Evolutionary conservation across 2,329 filamentous ascomycete genomes (phyloP), one percentile per base, ranked within the genome.

Genomic region (Claviceps quebecensis): DNA sequence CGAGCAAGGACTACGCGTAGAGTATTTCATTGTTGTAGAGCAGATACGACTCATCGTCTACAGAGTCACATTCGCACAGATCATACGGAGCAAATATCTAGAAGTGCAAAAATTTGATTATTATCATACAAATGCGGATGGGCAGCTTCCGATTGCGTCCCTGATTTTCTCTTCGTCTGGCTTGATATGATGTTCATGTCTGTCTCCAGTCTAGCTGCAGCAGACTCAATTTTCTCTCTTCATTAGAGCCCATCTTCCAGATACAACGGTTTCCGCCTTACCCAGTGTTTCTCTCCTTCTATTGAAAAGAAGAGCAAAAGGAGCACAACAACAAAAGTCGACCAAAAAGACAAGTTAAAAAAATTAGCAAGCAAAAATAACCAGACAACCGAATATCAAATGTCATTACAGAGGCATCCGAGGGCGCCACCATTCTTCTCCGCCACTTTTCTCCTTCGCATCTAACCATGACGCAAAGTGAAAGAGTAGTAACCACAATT

Each of bases 41-140:
- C 14, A 16, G 13, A 34, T 34, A 34, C 29, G 5, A 26, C 16
- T n/a, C 22, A 14, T 23, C 3, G 16, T 16, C 11, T 22, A 5
- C 19, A 43, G 23, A 36, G 9, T 34, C 29, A 29, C 26, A 34
- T 8, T 34, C 29, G 29, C 11, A 29, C 3, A 34, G 1, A 34
- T 11, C 9, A 34, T 34, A 11, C 11, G 29, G 29, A 34, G 34
- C 4, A 38, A 38, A 17, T 23, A 23, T 19, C 11, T 22, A 38
- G 22, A 9, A 45, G 29, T n/a, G 43, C 36, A 48, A 26, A 29
- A 51, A 41, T 7, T 53, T 44, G 44, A 48, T 47, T 50, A 50
- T 41, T 50, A 51, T 68, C 53, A 51, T 52, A 53, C 54, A 53
- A 51, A 34, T 34, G 29, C 47, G 54, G 52, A 17, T 45, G 34